phyloP scores from a whole-genome alignment of 2,329 filamentous ascomycete species.

The Neopestalotiopsis sp. region DNA sequence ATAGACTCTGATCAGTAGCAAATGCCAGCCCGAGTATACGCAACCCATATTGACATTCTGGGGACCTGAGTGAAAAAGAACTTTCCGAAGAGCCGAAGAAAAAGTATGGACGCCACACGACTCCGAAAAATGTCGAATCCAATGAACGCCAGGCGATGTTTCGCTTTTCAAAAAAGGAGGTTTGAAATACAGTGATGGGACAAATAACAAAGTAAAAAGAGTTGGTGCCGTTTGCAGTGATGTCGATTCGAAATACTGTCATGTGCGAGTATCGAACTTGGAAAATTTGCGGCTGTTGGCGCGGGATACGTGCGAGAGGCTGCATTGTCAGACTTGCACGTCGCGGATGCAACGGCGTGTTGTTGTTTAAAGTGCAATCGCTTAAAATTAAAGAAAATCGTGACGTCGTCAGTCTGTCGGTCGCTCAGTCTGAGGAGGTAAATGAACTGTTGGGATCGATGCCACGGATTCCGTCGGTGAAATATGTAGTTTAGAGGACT shows the following conservation, averaged over 20 bases:
- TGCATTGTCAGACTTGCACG: neutral
- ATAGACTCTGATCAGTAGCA: neutral
- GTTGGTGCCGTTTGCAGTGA: neutral
- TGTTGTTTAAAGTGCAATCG: neutral
- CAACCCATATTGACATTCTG: neutral
- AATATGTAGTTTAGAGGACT: neutral
- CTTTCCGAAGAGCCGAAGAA: neutral
- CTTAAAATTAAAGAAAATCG: constrained; percentile 15
- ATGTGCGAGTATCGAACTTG: neutral
- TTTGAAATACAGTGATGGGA: constrained; percentile 3
- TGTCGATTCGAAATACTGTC: neutral
- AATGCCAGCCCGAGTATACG: constrained; percentile 7
- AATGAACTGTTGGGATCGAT: neutral
- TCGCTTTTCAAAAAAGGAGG: neutral
- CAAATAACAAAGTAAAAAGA: neutral
- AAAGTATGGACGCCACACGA: constrained; percentile 6
- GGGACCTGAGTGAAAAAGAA: neutral
- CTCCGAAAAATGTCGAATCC: constrained; percentile 13
- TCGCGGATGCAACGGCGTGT: neutral
- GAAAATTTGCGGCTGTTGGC: neutral
- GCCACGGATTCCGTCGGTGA: neutral
- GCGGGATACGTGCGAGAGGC: neutral
- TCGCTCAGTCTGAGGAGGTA: neutral
- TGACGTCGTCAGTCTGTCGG: constrained; percentile 14
- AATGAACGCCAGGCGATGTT: constrained; percentile 12